Base-by-base conservation (phyloP, 192 early-diverging fungal species). In the Tieghemiomyces parasiticus region DNA sequence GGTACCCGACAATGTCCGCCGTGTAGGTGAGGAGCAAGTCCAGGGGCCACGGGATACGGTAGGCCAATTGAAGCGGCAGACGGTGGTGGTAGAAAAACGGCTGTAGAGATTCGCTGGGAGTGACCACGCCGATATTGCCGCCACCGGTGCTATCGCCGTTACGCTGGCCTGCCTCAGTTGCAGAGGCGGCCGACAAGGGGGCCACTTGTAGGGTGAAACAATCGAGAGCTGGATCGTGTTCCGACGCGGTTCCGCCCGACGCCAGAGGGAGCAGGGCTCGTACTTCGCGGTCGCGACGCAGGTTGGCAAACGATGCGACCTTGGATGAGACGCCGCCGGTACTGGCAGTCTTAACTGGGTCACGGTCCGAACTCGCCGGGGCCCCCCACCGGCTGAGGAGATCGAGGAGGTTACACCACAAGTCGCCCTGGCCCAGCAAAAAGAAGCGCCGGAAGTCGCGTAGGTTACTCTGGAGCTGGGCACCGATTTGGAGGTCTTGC, bases 221-320 rank as follows among this genome's bases (percentile, higher is more conserved):
- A 16, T 10, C 30, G 16, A 56, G 34, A 26, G 29, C 3, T 20
- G 19, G 32, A 24, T 56, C 32, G 2, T 29, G 9, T 35, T 56
- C 54, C 13, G 14, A 20, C 9, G 28, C 9, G 13, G 54, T 56
- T 1, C 54, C 54, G 24, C 16, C 24, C 2, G 54, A 10, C 32
- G 54, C 54, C 16, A 33, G 54, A 13, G 20, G 54, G 20, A 56
- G 16, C 16, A 56, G 30, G 31, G 54, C 2, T 35, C 20, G 16
- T 14, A 56, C 19, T 56, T 56, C 54, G 20, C 54, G 54, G 34
- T 56, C 54, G 1, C 54, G 54, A 12, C 54, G 54, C 20, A 56
- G 29, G 20, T 20, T 14, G 13, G 54, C 34, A 14, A 56, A 29
- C 16, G 54, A 34, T 8, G 54, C 4, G 34, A 20, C 31, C 34